Percentiles rank a stretch among this genome's conserved stretches.
Evolutionary conservation across 345 rosid genomes (phyloP).

Genomic region (Aquilaria malaccensis): DNA sequence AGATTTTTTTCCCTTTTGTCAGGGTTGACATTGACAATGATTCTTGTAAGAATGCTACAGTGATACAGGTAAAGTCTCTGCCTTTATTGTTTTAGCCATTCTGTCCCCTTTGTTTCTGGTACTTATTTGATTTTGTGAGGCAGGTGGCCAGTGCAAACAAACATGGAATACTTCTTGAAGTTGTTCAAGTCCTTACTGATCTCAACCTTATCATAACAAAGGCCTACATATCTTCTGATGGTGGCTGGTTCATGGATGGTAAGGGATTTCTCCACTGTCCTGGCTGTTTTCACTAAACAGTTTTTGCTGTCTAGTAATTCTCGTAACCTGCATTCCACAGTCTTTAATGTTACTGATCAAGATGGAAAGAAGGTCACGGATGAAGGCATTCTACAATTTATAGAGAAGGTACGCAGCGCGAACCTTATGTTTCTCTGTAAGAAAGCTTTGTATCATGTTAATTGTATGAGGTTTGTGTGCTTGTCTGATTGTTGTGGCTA

Average conservation of each 20-base stretch:
- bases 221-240: constrained; percentile 95
- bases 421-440: neutral
- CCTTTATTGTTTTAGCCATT: constrained; percentile 10
- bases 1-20: constrained; percentile 11
- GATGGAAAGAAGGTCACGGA: constrained; percentile 80
- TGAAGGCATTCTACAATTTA: constrained; percentile 67
- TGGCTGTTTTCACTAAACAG: too few relatives aligned
- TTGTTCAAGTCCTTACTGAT: constrained; percentile 92
- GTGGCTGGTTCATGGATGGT: constrained; percentile 99
- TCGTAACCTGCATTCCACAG: constrained; percentile 26
- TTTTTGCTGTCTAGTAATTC: neutral
- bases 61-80: constrained; percentile 47
- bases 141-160: constrained; percentile 96
- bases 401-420: constrained; percentile 52
- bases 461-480: constrained; percentile 5
- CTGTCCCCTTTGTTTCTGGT: constrained; percentile 10
- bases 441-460: neutral
- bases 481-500: constrained; percentile 5
- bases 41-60: constrained; percentile 81
- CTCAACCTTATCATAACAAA: constrained; percentile 73
- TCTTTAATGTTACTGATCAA: constrained; percentile 82
- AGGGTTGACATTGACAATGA: constrained; percentile 98
- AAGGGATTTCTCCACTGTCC: constrained; percentile 1
- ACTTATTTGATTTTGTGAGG: constrained; percentile 13
- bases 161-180: constrained; percentile 91